Conservation (phyloP, 805 yeast genomes). For the Wickerhamomyces chaumierensis region DNA sequence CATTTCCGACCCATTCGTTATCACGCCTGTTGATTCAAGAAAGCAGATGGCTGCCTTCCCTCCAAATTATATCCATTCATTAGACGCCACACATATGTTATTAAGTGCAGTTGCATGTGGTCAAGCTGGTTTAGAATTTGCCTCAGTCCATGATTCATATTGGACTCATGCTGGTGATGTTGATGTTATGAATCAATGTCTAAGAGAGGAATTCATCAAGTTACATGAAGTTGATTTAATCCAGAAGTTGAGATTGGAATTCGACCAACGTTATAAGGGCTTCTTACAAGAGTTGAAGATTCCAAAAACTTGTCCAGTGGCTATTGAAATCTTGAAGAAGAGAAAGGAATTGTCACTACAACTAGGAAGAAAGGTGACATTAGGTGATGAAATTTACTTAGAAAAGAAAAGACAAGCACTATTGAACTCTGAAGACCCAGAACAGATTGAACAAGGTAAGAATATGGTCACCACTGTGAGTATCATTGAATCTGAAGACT, state of each 20-base stretch:
- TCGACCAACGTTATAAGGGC: slow-evolving; percentile 67
- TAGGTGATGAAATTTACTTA: slow-evolving; percentile 62
- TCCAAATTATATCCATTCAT: slow-evolving; percentile 88
- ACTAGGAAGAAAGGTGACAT: slow-evolving; percentile 41
- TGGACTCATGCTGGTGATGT: slow-evolving; percentile 95
- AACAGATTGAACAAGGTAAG: slow-evolving; percentile 35
- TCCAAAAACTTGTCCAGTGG: slow-evolving; percentile 40
- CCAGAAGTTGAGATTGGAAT: slow-evolving; percentile 61
- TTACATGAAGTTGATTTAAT: slow-evolving; percentile 70
- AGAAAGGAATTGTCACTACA: slow-evolving; percentile 36
- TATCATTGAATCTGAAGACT: slow-evolving; percentile 24
- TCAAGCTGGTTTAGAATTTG: slow-evolving; percentile 56
- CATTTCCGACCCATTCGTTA: slow-evolving; percentile 78
- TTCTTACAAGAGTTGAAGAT: slow-evolving; percentile 52
- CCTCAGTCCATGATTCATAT: slow-evolving; percentile 94
- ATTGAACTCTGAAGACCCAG: slow-evolving; percentile 40
- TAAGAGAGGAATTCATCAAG: slow-evolving; percentile 71
- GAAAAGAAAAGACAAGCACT: slow-evolving; percentile 55
- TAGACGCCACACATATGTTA: slow-evolving; percentile 96
- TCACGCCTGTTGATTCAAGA: slow-evolving; percentile 73
- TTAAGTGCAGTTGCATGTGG: slow-evolving; percentile 76
- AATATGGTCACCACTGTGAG: slow-evolving; percentile 63
- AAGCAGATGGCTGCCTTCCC: slow-evolving; percentile 92
- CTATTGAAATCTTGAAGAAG: slow-evolving; percentile 33
- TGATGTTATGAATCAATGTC: slow-evolving; percentile 50